Evolutionary conservation across 2,329 filamentous ascomycete species (phyloP), one percentile per base, ranked within the genome.

Genomic region (Cladosporium colombiae): DNA sequence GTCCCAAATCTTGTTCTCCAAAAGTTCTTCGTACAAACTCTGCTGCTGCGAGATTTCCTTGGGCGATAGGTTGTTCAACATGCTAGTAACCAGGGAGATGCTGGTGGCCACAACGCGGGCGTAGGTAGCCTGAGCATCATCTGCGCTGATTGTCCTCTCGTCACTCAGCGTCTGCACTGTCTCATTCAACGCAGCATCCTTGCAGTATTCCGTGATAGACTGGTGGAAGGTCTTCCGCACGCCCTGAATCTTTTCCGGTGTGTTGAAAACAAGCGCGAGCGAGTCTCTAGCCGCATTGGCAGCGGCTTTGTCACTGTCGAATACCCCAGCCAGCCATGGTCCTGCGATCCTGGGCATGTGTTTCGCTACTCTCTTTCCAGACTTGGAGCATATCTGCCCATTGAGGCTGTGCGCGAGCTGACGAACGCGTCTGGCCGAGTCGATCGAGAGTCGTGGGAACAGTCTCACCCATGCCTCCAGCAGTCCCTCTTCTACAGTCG

Each of bases 381-480:
- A 82, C 31, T 83, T 81, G 8, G 79, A 78, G 52, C 85, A 84
- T 44, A 90, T 81, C 27, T 82, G 80, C 33, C 88, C 88, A 73
- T 96, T 93, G 27, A 96, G 77, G 13, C 80, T 83, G 76, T 98
- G 94, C 21, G 93, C 87, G 52, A 95, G 85, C 78, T 97, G 93
- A 69, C 95, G 91, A 37, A 97, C 94, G 67, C 91, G 87, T 58
- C 93, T 90, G 56, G 91, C 89, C 75, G 91, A 92, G 77, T 98
- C 94, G 79, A 98, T 96, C 21, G 94, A 95, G 40, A 89, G 86
- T 67, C 93, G 90, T 62, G 95, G 92, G 76, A 96, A 99, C 65
- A 96, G 80, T 81, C 90, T 67, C 68, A 75, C 91, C 94, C 94
- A 98, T 74, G 91, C 90, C 71, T 95, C 91, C 64, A 98, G 79